phyloP scores from a whole-genome alignment of 1,284 basidiomycete species.

The Phenoliferia sp. region DNA sequence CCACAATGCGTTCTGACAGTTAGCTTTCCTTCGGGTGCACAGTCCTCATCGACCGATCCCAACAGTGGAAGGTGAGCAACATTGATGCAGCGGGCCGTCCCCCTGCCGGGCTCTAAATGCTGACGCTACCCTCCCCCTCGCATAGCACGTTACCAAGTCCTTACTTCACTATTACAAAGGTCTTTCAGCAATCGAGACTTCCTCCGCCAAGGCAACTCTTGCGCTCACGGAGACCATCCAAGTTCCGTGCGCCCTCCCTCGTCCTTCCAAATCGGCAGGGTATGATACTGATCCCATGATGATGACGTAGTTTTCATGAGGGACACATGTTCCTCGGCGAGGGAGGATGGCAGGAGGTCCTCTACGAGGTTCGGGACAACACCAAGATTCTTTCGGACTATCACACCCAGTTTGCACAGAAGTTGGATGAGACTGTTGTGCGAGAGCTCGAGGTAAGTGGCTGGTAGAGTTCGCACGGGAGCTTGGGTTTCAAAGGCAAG shows the following conservation, averaged over 20 bases:
- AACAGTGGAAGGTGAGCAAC: conserved; percentile 7
- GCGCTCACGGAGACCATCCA: conserved; percentile 31
- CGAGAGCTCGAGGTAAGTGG: conserved; percentile 20
- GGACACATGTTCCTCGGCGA: conserved; percentile 34
- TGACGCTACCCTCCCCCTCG: not conserved
- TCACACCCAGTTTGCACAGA: conserved; percentile 23
- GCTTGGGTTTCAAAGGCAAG: too few species aligned
- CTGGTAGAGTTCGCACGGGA: too few species aligned
- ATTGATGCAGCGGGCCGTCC: conserved; percentile 7
- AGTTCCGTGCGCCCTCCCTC: conserved; percentile 12
- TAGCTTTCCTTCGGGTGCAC: not conserved
- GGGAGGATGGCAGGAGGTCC: conserved; percentile 30
- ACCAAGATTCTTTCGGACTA: conserved; percentile 27
- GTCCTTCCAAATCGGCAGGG: not conserved
- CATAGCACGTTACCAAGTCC: conserved; percentile 33
- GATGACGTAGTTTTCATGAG: conserved; percentile 24
- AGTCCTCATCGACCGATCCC: conserved; percentile 28
- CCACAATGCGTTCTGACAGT: not conserved
- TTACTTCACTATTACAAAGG: conserved; percentile 33
- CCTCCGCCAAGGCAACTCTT: conserved; percentile 20
- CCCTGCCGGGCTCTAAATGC: not conserved
- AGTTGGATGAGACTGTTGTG: conserved; percentile 30
- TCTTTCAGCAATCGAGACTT: conserved; percentile 27
- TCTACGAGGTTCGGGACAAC: conserved; percentile 33
- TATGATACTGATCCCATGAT: not conserved